Conservation (phyloP, 495 filamentous ascomycete species). For the Thermochaetoides thermophila region DNA sequence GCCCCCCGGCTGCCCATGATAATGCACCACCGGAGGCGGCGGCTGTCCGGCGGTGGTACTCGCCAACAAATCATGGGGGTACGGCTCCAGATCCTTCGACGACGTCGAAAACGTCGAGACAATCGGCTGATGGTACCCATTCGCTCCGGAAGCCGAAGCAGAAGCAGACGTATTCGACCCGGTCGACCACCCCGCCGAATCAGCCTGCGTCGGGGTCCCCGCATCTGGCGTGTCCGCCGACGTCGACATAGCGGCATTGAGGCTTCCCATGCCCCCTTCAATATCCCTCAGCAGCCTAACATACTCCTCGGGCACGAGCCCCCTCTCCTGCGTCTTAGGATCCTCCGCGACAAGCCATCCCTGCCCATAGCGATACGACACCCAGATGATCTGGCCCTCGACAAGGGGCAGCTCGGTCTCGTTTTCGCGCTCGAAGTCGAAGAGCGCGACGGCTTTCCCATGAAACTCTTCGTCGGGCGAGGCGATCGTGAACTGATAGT, state of each 20-base stretch:
- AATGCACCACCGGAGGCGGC: slow-evolving; percentile 47
- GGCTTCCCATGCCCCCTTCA: slow-evolving; percentile 46
- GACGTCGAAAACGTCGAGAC: slow-evolving; percentile 65
- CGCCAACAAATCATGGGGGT: slow-evolving; percentile 48
- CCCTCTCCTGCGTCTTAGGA: slow-evolving; percentile 70
- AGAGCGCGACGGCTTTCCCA: slow-evolving; percentile 88
- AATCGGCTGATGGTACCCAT: slow-evolving; percentile 48
- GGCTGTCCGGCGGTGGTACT: slow-evolving; percentile 38
- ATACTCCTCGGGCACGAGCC: slow-evolving; percentile 92
- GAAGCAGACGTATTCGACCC: background rate
- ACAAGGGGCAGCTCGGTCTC: slow-evolving; percentile 88
- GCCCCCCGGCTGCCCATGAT: slow-evolving; percentile 31
- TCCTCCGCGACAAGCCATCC: slow-evolving; percentile 96
- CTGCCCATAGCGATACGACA: slow-evolving; percentile 88
- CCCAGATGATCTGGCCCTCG: slow-evolving; percentile 93
- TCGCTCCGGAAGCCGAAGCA: slow-evolving; percentile 19
- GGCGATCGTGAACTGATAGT: slow-evolving; percentile 90
- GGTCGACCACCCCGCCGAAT: slow-evolving; percentile 15
- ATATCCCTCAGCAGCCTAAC: slow-evolving; percentile 87
- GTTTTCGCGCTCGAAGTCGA: slow-evolving; percentile 88
- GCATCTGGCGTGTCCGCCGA: slow-evolving; percentile 21
- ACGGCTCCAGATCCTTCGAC: slow-evolving; percentile 57
- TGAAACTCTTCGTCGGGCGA: slow-evolving; percentile 97
- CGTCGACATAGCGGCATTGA: slow-evolving; percentile 29
- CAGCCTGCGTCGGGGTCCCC: slow-evolving; percentile 42